phyloP scores from a whole-genome alignment of 139 green algal genomes.

The Tetradesmus obliquus region DNA sequence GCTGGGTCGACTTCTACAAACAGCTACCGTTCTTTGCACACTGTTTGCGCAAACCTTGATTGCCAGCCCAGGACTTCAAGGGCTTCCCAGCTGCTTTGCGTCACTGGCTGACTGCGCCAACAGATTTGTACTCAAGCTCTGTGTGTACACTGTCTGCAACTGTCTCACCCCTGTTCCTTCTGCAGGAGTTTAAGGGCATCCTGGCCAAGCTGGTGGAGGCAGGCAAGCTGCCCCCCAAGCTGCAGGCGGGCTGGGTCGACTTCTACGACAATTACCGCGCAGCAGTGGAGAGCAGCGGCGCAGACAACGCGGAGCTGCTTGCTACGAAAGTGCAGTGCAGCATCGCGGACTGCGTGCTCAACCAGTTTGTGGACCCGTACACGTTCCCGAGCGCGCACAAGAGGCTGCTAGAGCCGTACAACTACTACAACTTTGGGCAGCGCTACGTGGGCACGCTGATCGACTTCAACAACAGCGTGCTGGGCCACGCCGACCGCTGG shows the following conservation, averaged over 20 bases:
- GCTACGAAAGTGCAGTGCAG: constrained; percentile 74
- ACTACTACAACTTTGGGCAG: constrained; percentile 98
- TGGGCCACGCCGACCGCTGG: constrained; percentile 78
- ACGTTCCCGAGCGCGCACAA: constrained; percentile 93
- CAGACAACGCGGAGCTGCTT: constrained; percentile 66
- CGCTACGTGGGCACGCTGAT: constrained; percentile 91
- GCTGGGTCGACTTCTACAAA: constrained; percentile 88
- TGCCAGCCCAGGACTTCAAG: too few relatives aligned
- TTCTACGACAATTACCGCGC: constrained; percentile 92
- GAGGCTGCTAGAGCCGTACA: constrained; percentile 87
- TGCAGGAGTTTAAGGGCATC: constrained; percentile 72
- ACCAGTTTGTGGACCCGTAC: constrained; percentile 77
- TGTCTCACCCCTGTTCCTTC: constrained; percentile 21
- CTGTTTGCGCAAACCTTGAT: too few relatives aligned
- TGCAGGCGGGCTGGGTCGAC: constrained; percentile 78
- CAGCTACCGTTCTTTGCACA: constrained; percentile 77
- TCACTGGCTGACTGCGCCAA: too few relatives aligned
- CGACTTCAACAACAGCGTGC: constrained; percentile 89
- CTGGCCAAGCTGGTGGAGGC: constrained; percentile 62
- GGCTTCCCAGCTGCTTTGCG: too few relatives aligned
- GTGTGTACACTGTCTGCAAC: neutral
- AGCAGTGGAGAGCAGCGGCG: constrained; percentile 70
- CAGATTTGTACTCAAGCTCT: too few relatives aligned
- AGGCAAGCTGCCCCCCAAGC: constrained; percentile 59
- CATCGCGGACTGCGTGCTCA: constrained; percentile 70